Conservation (phyloP, 31 red algal genomes). For the Odonthalia washingtoniensis region DNA sequence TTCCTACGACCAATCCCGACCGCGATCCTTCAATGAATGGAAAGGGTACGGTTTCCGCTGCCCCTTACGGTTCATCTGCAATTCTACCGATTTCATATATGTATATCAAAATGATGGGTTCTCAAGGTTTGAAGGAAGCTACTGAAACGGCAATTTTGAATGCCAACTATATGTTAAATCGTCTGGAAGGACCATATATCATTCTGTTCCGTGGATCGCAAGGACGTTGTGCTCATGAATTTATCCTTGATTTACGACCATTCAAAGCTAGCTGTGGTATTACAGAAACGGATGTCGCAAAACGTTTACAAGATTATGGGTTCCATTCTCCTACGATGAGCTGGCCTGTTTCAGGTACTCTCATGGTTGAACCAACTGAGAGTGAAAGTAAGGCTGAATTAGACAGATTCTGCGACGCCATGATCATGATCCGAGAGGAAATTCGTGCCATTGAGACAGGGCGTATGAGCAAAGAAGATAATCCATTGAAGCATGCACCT, state of each 20-base stretch:
- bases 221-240: conserved; percentile 96
- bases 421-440: conserved; percentile 99
- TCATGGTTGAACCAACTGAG: conserved; percentile 99
- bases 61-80: conserved; percentile 94
- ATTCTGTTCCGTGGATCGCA: conserved; percentile 85
- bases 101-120: conserved; percentile 99
- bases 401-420: conserved; percentile 96
- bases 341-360: conserved; percentile 98
- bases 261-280: conserved; percentile 92
- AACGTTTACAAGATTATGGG: conserved; percentile 98
- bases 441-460: conserved; percentile 94
- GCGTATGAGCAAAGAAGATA: conserved; percentile 89
- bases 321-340: conserved; percentile 99
- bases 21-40: conserved; percentile 53
- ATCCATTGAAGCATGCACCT: conserved; percentile 97
- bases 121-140: conserved; percentile 89
- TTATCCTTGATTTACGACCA: conserved; percentile 98
- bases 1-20: conserved; percentile 66
- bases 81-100: conserved; percentile 98
- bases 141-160: conserved; percentile 98
- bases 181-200: conserved; percentile 73
- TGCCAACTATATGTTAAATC: conserved; percentile 98
- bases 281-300: conserved; percentile 95
- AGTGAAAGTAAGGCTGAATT: conserved; percentile 95
- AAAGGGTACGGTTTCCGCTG: conserved; percentile 82